Conservation (phyloP, 2,329 filamentous ascomycete genomes). For the Pseudogymnoascus sp. region DNA sequence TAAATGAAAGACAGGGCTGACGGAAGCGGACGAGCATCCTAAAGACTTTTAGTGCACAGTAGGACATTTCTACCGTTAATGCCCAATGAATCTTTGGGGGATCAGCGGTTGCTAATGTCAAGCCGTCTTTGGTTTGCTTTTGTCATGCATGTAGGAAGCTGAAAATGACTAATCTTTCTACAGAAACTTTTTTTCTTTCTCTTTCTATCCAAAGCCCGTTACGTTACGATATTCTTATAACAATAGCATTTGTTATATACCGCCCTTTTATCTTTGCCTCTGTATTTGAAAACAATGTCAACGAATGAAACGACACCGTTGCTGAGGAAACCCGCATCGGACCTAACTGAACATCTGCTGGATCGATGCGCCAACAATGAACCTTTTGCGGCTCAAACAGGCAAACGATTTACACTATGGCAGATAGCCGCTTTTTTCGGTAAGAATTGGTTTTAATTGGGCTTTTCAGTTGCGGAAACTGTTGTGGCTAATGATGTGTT, state of each 20-base stretch:
- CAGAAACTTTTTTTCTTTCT: background rate
- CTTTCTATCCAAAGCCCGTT: background rate
- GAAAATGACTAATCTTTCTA: background rate
- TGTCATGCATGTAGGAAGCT: too few relatives aligned
- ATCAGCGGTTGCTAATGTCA: too few relatives aligned
- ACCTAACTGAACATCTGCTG: background rate
- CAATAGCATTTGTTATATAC: background rate
- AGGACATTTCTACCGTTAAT: too few relatives aligned
- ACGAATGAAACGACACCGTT: background rate
- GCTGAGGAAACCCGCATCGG: background rate
- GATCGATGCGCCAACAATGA: background rate
- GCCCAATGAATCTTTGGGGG: too few relatives aligned
- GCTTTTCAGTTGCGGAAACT: background rate
- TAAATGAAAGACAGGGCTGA: background rate
- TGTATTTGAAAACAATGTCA: background rate
- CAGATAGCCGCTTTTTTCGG: background rate
- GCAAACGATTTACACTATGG: background rate
- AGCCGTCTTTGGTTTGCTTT: too few relatives aligned
- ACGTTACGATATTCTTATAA: background rate
- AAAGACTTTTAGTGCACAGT: background rate
- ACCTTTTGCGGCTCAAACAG: background rate
- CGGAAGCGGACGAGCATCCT: background rate
- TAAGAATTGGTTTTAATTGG: background rate
- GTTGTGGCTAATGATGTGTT: slow-evolving; percentile 11
- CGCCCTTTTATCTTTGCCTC: background rate